phyloP scores from a whole-genome alignment of 495 filamentous ascomycete genomes.

The Chaetomidium leptoderma region DNA sequence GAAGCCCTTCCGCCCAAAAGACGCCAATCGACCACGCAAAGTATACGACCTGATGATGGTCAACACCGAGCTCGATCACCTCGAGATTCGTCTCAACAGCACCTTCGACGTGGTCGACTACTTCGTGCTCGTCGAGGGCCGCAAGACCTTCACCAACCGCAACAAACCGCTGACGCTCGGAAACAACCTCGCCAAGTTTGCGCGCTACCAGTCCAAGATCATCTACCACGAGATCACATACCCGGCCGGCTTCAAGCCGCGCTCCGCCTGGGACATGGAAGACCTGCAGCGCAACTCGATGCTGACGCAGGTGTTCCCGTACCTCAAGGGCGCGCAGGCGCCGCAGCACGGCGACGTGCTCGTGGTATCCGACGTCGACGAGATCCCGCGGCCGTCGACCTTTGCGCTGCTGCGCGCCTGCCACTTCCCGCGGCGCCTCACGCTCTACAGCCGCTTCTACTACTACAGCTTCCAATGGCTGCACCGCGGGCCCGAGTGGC shows the following conservation, averaged over 20 bases:
- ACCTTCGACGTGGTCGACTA: slow-evolving; percentile 50
- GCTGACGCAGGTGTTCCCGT: slow-evolving; percentile 46
- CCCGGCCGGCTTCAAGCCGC: slow-evolving; percentile 33
- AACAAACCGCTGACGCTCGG: slow-evolving; percentile 47
- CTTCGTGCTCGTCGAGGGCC: slow-evolving; percentile 53
- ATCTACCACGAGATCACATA: slow-evolving; percentile 51
- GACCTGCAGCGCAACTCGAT: slow-evolving; percentile 51
- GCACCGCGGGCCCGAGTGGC: slow-evolving; percentile 50
- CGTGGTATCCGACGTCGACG: slow-evolving; percentile 50
- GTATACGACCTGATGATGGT: slow-evolving; percentile 54
- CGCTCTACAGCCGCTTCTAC: slow-evolving; percentile 51
- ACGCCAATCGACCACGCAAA: slow-evolving; percentile 34
- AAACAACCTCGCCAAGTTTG: slow-evolving; percentile 39
- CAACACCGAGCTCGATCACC: slow-evolving; percentile 54
- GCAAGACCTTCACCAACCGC: slow-evolving; percentile 47
- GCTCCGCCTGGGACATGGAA: slow-evolving; percentile 44
- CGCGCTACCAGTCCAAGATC: slow-evolving; percentile 47
- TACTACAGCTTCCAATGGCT: slow-evolving; percentile 56
- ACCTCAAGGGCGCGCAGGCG: slow-evolving; percentile 30
- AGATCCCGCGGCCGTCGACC: slow-evolving; percentile 47
- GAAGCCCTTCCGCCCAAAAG: slow-evolving; percentile 26
- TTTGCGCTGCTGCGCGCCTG: slow-evolving; percentile 45
- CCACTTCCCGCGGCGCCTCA: slow-evolving; percentile 48
- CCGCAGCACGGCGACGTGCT: slow-evolving; percentile 40
- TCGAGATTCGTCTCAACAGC: slow-evolving; percentile 55